Evolutionary conservation across 148 eudicot genomes (phyloP).

Genomic region (Dianthus caryophyllus): DNA sequence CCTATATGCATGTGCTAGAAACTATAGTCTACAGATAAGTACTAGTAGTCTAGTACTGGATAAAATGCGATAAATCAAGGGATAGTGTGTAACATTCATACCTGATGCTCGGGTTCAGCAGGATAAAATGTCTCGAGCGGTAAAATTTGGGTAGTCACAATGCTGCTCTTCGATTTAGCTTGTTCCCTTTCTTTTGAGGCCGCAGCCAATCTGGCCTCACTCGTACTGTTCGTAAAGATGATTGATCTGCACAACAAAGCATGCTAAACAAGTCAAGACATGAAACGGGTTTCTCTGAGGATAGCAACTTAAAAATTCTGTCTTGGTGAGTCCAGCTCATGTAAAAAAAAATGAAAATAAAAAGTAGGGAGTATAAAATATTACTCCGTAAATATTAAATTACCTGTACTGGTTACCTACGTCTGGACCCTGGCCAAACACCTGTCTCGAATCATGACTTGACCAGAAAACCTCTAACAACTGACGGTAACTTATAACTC

Average conservation of each 20-base stretch:
- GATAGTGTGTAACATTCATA: slow-evolving; percentile 13
- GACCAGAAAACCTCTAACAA: slow-evolving; percentile 95
- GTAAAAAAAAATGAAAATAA: too few relatives aligned
- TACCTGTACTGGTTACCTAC: slow-evolving; percentile 96
- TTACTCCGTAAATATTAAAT: too few relatives aligned
- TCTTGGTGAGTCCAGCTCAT: background rate
- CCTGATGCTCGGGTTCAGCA: slow-evolving; percentile 99
- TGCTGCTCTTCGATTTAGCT: slow-evolving; percentile 56
- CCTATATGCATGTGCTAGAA: background rate
- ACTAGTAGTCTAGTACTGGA: too few relatives aligned
- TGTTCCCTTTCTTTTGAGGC: slow-evolving; percentile 90
- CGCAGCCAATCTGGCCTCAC: slow-evolving; percentile 75
- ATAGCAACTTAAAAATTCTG: too few relatives aligned
- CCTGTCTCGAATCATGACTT: slow-evolving; percentile 96
- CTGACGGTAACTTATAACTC: slow-evolving; percentile 54
- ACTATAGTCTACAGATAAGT: background rate
- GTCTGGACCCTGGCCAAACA: slow-evolving; percentile 99
- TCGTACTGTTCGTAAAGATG: slow-evolving; percentile 82
- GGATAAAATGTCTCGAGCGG: slow-evolving; percentile 70
- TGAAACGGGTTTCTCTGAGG: background rate
- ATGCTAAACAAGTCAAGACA: slow-evolving; percentile 2
- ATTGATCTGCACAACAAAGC: slow-evolving; percentile 57
- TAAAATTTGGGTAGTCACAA: slow-evolving; percentile 88
- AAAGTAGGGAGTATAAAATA: too few relatives aligned
- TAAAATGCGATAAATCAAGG: background rate